phyloP scores from a whole-genome alignment of 345 rosid genomes.

The Eucalyptus guilfoylei region DNA sequence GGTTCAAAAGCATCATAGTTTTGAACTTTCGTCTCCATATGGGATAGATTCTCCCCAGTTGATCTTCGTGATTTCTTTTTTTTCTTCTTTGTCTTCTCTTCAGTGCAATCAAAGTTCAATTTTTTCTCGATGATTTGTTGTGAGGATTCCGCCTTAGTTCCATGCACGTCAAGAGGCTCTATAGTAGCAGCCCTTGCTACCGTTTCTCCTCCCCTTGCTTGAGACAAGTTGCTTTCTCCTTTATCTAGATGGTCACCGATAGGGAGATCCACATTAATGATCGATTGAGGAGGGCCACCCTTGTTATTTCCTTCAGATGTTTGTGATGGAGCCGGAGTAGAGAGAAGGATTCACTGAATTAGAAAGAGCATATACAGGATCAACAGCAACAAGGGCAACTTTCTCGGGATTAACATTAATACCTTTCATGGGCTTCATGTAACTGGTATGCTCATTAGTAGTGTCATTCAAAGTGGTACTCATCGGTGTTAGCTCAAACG shows the following conservation, averaged over 20 bases:
- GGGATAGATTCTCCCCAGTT: not conserved
- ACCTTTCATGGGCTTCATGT: not conserved
- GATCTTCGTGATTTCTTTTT: not conserved
- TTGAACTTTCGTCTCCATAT: not conserved
- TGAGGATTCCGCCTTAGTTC: not conserved
- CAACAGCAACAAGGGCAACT: not conserved
- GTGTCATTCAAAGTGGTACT: not conserved
- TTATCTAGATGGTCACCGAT: not conserved
- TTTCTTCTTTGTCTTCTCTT: not conserved
- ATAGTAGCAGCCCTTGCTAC: not conserved
- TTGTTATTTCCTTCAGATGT: not conserved
- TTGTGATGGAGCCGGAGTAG: not conserved
- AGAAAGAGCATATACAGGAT: not conserved
- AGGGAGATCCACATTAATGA: not conserved
- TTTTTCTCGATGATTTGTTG: not conserved
- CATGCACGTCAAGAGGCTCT: not conserved
- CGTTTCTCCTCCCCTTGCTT: not conserved
- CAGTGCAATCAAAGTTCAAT: not conserved
- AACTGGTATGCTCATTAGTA: not conserved
- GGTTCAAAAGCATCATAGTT: not conserved
- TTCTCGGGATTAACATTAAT: not conserved
- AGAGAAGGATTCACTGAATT: not conserved
- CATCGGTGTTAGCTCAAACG: not conserved
- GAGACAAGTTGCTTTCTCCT: not conserved
- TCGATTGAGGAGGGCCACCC: not conserved